Evolutionary conservation across 352 stramenopile genomes (phyloP).

Genomic region (Globisporangium abappressorium): DNA sequence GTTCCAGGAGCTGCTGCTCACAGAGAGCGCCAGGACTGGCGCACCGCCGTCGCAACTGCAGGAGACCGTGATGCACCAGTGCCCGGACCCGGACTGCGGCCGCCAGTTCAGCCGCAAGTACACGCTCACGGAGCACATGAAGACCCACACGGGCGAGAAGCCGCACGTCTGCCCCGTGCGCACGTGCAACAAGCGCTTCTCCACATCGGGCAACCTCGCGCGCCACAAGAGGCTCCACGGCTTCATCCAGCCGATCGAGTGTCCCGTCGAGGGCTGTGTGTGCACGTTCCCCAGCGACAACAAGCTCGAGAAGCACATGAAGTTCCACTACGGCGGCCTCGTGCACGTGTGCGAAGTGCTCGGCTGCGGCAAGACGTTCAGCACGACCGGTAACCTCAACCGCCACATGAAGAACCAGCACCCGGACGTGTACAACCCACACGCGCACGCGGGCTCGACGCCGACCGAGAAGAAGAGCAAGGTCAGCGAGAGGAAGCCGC

Average conservation of each 20-base stretch:
- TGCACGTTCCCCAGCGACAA: slow-evolving; percentile 40
- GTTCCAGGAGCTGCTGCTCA: slow-evolving; percentile 13
- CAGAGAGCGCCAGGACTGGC: neutral
- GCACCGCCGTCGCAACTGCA: neutral
- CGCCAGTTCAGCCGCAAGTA: slow-evolving; percentile 53
- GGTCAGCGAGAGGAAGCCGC: neutral
- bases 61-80: slow-evolving; percentile 21
- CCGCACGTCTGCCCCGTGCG: slow-evolving; percentile 45
- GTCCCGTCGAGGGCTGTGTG: slow-evolving; percentile 30
- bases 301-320: slow-evolving; percentile 54
- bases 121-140: slow-evolving; percentile 50
- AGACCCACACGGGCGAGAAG: slow-evolving; percentile 58
- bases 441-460: neutral
- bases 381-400: slow-evolving; percentile 52
- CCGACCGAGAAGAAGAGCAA: neutral
- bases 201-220: slow-evolving; percentile 47
- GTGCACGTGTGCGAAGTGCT: slow-evolving; percentile 11
- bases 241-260: slow-evolving; percentile 35
- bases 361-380: slow-evolving; percentile 58
- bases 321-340: slow-evolving; percentile 37
- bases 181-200: slow-evolving; percentile 49
- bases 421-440: slow-evolving; percentile 12
- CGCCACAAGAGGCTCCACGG: slow-evolving; percentile 53
- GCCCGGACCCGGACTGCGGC: slow-evolving; percentile 25
- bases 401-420: slow-evolving; percentile 25